Evolutionary conservation across 2,329 filamentous ascomycete genomes (phyloP), one percentile per base, ranked within the genome.

Genomic region (Fusarium transvaalense): DNA sequence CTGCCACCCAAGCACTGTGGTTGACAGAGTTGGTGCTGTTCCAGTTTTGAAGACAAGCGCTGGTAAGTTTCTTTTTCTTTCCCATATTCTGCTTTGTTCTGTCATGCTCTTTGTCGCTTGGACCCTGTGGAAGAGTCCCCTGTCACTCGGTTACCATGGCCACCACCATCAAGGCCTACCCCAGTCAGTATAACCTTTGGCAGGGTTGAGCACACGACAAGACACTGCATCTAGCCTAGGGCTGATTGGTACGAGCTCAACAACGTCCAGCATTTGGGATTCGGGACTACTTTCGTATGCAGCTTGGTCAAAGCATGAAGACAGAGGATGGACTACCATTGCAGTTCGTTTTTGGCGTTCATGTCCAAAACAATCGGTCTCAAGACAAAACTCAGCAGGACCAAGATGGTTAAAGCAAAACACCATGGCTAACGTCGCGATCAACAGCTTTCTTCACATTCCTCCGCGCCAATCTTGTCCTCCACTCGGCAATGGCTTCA

Each of bases 401-500:
- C 31, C 10, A 45, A 45, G 21, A 42, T 19, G 37, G 25, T 17
- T 39, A 17, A 39, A 41, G 42, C 35, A 51, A 60, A 64, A 56
- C 51, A 69, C 39, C 54, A 53, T 50, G 52, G 46, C 69, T 73
- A 71, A 73, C 50, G 62, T 52, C 25, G 9, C 54, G 25, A 51
- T 45, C 46, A 27, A 63, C 78, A 96, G 92, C 92, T 27, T 96
- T 96, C 82, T 91, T 96, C 79, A 91, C 89, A 57, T 95, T 93
- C 72, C 85, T 96, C 17, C 89, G 92, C 71, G 91, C 91, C 68
- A 96, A 96, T 76, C 86, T 96, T 56, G 89, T 90, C 72, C 88
- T 95, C 60, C 85, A 84, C 52, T 89, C 84, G 65, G 81, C 88
- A 58, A 80, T 91, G 68, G 87, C 89, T 43, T 90, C 90, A 48